Evolutionary conservation across 495 filamentous ascomycete genomes (phyloP).

Genomic region (Apodospora peruviana): DNA sequence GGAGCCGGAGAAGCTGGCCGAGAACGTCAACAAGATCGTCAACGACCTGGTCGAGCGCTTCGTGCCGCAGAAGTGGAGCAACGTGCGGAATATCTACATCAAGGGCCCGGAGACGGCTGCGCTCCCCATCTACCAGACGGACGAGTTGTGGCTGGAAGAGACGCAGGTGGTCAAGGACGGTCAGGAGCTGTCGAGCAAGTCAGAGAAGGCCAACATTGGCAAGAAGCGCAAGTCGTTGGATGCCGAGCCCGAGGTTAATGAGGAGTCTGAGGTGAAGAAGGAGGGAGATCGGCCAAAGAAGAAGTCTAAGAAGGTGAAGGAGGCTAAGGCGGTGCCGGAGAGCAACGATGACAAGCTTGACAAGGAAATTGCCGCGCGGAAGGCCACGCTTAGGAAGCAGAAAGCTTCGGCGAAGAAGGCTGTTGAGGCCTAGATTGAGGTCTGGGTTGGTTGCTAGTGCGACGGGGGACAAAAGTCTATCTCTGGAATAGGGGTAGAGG

Average conservation of each 20-base stretch:
- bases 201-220: constrained; percentile 51
- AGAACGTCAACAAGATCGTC: constrained; percentile 72
- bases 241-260: constrained; percentile 33
- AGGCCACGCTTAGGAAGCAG: constrained; percentile 55
- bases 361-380: constrained; percentile 52
- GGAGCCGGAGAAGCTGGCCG: constrained; percentile 66
- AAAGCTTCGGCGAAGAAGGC: constrained; percentile 53
- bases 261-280: constrained; percentile 27
- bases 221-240: constrained; percentile 61
- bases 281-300: constrained; percentile 43
- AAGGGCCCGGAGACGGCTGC: constrained; percentile 83
- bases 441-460: not conserved
- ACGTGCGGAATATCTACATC: constrained; percentile 76
- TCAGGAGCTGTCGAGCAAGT: constrained; percentile 40
- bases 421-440: constrained; percentile 14
- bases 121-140: constrained; percentile 85
- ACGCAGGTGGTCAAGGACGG: constrained; percentile 65
- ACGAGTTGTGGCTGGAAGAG: constrained; percentile 83
- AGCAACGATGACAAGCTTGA: constrained; percentile 52
- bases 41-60: constrained; percentile 65
- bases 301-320: constrained; percentile 44
- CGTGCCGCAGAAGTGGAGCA: constrained; percentile 77
- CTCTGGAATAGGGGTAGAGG: too few species aligned
- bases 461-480: too few species aligned
- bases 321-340: constrained; percentile 22